phyloP scores from a whole-genome alignment of 306 rosid species.

The Senna siamea region DNA sequence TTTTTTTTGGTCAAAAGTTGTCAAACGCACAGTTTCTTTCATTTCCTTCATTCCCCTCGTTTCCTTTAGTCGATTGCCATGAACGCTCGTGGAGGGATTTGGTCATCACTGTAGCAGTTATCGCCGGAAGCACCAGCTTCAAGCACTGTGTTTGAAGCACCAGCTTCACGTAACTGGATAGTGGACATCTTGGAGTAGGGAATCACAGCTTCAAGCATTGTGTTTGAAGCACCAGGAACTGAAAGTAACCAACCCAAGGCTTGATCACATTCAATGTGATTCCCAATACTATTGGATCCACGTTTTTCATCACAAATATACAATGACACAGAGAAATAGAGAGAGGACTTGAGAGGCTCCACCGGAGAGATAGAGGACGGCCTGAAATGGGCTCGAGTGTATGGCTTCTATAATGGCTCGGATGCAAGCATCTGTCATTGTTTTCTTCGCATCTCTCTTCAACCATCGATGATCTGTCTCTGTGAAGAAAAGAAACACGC shows the following conservation, averaged over 20 bases:
- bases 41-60: too few species aligned
- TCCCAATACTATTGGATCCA: neutral
- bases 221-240: conserved; percentile 83
- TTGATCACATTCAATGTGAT: conserved; percentile 36
- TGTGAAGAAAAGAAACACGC: neutral
- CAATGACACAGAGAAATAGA: conserved; percentile 7
- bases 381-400: conserved; percentile 69
- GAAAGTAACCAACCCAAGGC: conserved; percentile 68
- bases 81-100: too few species aligned
- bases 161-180: conserved; percentile 78
- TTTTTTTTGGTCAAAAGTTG: too few species aligned
- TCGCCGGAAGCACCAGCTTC: too few species aligned
- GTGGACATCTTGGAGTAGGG: conserved; percentile 79
- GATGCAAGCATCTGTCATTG: conserved; percentile 58
- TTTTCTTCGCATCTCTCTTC: neutral
- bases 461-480: neutral
- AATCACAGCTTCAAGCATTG: conserved; percentile 77
- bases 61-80: too few species aligned
- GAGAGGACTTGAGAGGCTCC: conserved; percentile 79
- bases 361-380: conserved; percentile 73
- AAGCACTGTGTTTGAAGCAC: too few species aligned
- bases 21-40: too few species aligned
- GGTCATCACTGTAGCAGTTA: too few species aligned
- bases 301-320: neutral
- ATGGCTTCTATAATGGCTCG: conserved; percentile 64